Percentiles rank a stretch among this genome's conserved stretches.
These are phyloP conservation scores for Astrocystis sublimbata DNA, from an alignment of 495 filamentous ascomycete species.

Conservation along the genomic window DNA sequence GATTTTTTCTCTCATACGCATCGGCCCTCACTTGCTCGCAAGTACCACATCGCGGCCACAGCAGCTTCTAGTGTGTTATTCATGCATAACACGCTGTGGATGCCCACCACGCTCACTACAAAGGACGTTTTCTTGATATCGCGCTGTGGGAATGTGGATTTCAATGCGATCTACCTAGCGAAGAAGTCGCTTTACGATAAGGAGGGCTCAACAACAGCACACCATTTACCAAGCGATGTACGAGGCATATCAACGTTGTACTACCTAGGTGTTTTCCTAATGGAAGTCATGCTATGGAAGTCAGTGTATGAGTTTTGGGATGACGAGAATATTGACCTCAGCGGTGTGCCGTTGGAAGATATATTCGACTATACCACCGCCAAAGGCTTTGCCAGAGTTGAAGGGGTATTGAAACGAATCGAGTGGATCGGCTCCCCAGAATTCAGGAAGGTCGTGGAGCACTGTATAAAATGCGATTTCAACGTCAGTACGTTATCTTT, in stretches of 20 bases:
- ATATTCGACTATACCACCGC: conserved; percentile 11
- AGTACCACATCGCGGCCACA: conserved; percentile 9
- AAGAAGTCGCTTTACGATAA: not conserved
- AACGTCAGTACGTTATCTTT: not conserved
- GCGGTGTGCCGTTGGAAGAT: not conserved
- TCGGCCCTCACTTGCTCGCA: conserved; percentile 11
- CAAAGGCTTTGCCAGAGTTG: conserved; percentile 7
- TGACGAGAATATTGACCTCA: not conserved
- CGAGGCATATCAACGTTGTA: conserved; percentile 1
- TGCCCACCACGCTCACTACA: conserved; percentile 9
- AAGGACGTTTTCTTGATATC: conserved; percentile 7
- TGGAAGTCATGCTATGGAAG: conserved; percentile 11
- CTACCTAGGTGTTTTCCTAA: conserved; percentile 1
- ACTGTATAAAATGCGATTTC: conserved; percentile 13
- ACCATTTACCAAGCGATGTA: not conserved
- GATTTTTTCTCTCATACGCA: not conserved
- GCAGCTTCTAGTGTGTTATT: conserved; percentile 11
- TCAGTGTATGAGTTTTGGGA: conserved; percentile 7
- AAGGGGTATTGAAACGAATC: conserved; percentile 5
- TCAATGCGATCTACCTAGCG: conserved; percentile 3
- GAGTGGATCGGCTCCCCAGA: conserved; percentile 10
- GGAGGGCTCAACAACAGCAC: not conserved
- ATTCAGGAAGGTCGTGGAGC: conserved; percentile 5
- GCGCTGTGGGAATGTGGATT: conserved; percentile 4
- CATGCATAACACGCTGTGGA: conserved; percentile 11